Evolutionary conservation across 108 stramenopile species (phyloP).

Genomic region (Bacterosira constricta): DNA sequence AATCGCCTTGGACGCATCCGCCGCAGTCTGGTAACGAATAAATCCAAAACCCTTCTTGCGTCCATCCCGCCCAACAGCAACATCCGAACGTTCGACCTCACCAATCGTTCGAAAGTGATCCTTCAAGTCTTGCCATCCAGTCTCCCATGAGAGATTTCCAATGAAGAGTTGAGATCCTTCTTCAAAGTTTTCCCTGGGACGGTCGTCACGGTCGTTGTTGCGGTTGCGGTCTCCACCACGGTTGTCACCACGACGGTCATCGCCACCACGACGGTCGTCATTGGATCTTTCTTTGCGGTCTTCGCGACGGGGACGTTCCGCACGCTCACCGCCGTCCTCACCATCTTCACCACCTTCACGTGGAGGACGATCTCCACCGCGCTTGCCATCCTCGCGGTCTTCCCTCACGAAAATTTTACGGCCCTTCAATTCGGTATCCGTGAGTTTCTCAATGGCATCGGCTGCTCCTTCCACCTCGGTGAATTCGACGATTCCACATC

Average conservation of each 20-base stretch:
- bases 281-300: too few relatives aligned
- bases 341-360: constrained; percentile 50
- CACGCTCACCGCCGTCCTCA: constrained; percentile 39
- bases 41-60: constrained; percentile 86
- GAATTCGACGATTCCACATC: constrained; percentile 88
- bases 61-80: constrained; percentile 57
- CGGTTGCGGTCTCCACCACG: too few relatives aligned
- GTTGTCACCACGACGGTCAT: too few relatives aligned
- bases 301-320: too few relatives aligned
- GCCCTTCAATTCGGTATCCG: constrained; percentile 69
- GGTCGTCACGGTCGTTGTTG: too few relatives aligned
- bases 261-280: too few relatives aligned
- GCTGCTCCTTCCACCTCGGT: constrained; percentile 55
- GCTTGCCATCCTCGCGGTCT: constrained; percentile 50
- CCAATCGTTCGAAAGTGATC: constrained; percentile 83
- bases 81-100: constrained; percentile 75
- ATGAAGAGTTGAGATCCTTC: constrained; percentile 69
- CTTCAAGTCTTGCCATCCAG: constrained; percentile 85
- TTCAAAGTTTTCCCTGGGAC: background rate
- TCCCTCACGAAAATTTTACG: constrained; percentile 67
- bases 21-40: constrained; percentile 74
- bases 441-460: constrained; percentile 68
- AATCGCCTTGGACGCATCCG: constrained; percentile 87
- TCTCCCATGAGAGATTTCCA: constrained; percentile 80
- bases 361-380: too few relatives aligned